Base-by-base conservation (phyloP, 345 rosid genomes). In the Punica granatum region DNA sequence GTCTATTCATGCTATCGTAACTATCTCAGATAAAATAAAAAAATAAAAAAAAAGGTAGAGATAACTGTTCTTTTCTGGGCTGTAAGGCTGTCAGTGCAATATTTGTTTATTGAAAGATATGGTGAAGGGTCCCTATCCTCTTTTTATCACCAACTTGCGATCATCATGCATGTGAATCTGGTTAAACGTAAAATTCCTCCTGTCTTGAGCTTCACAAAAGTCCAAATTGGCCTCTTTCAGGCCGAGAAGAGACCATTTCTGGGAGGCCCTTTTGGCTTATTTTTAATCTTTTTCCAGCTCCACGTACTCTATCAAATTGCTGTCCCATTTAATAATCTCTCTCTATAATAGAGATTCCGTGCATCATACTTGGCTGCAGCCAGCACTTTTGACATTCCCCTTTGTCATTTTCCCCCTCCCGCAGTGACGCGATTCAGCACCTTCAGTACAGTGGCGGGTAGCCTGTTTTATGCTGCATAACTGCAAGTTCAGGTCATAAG, bases 171-270 rank as follows among this genome's bases (percentile, higher is more conserved):
- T 63, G 72, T 72, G 85, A 80, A 81, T 87, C 67, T 79, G 65
- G 36, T 58, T 48, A 51, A 33, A 39, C 19, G 9, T 32, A 67
- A 61, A 66, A 69, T 80, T 83, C 85, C 63, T 65, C 61, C 8
- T 65, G 72, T 71, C 84, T 83, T 85, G 70, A 76, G 49, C 76
- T 48, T 67, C 9, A 83, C 90, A 67, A 83, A 81, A 83, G 82
- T 77, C 80, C 77, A 73, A 77, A 62, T 73, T 62, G 71, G 75
- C 69, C 79, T 65, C 81, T 59, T 63, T 75, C 76, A 75, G 73
- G 33, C 42, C 9, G 49, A 48, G 65, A 58, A 46, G 33, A 56
- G 26, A 28, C 32, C 34, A 56, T 26, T 11, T 56, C n/a, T 56
- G 25, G 19, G 61, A 23, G 31, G 31, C 59, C 31, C 59, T 53